These are phyloP conservation scores for Tagetes patula DNA, from an alignment of 129 eudicot genomes.

Conservation along the genomic window DNA sequence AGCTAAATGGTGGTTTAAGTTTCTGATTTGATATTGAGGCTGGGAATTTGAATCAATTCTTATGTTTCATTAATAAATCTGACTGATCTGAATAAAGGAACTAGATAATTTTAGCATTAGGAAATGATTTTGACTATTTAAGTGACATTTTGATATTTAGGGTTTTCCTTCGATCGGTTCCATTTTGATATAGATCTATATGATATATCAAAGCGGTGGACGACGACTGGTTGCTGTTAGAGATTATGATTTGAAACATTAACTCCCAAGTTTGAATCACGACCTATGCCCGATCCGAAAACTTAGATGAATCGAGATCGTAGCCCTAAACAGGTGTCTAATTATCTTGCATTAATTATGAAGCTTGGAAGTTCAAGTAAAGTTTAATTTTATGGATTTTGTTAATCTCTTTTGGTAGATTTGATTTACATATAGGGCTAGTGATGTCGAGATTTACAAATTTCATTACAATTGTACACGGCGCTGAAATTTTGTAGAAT, in stretches of 20 bases:
- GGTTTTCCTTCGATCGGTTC: neutral
- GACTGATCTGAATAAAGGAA: neutral
- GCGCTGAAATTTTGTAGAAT: neutral
- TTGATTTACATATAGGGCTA: constrained; percentile 2
- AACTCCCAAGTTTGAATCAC: neutral
- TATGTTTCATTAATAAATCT: constrained; percentile 13
- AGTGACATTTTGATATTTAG: neutral
- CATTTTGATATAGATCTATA: constrained; percentile 6
- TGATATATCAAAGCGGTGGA: constrained; percentile 2
- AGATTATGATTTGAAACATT: neutral
- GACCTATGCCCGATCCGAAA: neutral
- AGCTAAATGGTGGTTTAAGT: constrained; percentile 6
- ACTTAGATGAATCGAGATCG: constrained; percentile 12
- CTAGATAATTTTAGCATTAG: neutral
- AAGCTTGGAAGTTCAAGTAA: constrained; percentile 1
- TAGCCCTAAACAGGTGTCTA: neutral
- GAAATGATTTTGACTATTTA: neutral
- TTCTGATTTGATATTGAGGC: neutral
- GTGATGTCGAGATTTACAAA: neutral
- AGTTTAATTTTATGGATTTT: neutral
- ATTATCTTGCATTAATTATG: constrained; percentile 12
- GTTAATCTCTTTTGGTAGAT: neutral
- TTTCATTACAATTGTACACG: neutral
- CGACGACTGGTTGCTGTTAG: neutral
- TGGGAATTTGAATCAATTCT: neutral